Conservation (phyloP, 495 filamentous ascomycete species). For the Penicillium pancosmium region DNA sequence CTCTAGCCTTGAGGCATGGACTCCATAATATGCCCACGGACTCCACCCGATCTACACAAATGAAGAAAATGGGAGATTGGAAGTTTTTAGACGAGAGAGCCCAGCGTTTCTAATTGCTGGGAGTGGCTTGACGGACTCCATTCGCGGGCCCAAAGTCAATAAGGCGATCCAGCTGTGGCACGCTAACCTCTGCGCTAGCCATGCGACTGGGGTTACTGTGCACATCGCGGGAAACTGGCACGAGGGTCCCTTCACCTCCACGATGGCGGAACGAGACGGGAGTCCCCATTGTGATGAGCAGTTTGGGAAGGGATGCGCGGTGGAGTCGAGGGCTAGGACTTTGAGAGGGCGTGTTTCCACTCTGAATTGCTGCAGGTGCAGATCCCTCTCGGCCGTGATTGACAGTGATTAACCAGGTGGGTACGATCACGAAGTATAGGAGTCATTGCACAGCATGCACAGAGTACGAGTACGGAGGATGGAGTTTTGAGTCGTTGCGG, state of each 20-base stretch:
- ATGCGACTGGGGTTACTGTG: background rate
- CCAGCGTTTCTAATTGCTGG: background rate
- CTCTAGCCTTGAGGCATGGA: background rate
- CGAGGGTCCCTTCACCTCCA: conserved; percentile 7
- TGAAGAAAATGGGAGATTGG: conserved; percentile 1
- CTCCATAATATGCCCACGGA: background rate
- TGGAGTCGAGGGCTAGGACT: conserved; percentile 7
- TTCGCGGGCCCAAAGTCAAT: background rate
- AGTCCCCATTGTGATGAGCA: background rate
- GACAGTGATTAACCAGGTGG: conserved; percentile 1
- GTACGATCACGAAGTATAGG: conserved; percentile 4
- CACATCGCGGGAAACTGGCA: conserved; percentile 7
- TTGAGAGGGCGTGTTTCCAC: conserved; percentile 1
- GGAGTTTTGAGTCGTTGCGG: background rate
- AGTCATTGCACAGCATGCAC: background rate
- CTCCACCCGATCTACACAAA: conserved; percentile 3
- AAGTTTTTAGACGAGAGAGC: conserved; percentile 1
- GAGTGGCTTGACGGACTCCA: conserved; percentile 1
- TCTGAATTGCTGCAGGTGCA: conserved; percentile 1
- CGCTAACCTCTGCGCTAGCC: conserved; percentile 4
- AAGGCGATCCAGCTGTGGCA: conserved; percentile 4
- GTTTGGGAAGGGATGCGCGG: conserved; percentile 6
- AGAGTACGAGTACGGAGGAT: background rate
- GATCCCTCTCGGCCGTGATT: conserved; percentile 8
- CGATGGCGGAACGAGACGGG: background rate